Evolutionary conservation across 1,139 yeast genomes (phyloP).

Genomic region (Saccharomycopsis hybrid): DNA sequence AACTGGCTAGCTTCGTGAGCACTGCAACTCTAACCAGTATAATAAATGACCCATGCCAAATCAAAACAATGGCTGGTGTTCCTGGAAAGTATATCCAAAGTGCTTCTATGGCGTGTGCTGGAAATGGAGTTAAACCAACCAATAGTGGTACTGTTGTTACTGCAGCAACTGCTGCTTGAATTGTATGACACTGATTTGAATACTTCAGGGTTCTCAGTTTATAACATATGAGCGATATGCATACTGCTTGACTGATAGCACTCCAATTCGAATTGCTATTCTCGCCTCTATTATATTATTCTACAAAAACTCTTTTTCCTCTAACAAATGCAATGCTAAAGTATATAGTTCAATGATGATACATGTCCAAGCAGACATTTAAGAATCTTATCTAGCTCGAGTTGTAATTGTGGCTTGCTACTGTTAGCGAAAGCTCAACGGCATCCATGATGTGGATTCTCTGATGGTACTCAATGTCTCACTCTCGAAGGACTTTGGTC

Average conservation of each 20-base stretch:
- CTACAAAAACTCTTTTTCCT: no score
- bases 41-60: conserved; percentile 11
- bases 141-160: background rate
- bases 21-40: conserved; percentile 12
- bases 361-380: no score
- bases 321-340: no score
- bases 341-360: no score
- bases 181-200: background rate
- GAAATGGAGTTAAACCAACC: background rate
- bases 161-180: background rate
- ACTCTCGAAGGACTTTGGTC: no score
- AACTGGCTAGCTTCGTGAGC: conserved; percentile 1
- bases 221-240: no score
- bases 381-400: no score
- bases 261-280: background rate
- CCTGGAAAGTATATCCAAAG: conserved; percentile 9
- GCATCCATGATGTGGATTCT: no score
- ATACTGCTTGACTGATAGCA: background rate
- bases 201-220: background rate
- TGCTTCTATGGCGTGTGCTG: conserved; percentile 9
- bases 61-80: conserved; percentile 9
- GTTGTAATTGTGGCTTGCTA: no score
- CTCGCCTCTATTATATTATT: background rate
- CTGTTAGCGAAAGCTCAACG: no score
- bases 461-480: no score